phyloP scores from a whole-genome alignment of 202 grass and related monocot genomes.

The Brachypodium distachyon region DNA sequence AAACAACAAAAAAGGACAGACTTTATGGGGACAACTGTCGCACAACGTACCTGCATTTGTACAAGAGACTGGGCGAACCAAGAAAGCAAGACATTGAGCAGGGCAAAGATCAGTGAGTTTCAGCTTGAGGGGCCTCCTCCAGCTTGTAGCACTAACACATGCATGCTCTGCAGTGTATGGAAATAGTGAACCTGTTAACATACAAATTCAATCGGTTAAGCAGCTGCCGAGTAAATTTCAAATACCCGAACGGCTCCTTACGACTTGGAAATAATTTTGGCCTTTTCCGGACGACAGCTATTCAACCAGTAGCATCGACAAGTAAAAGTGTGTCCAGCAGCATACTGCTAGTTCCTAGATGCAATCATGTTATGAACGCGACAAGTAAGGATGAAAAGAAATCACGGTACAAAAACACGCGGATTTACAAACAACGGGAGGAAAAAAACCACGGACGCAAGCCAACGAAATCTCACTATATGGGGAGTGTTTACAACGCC shows the following conservation, averaged over 20 bases:
- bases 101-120: background rate
- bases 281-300: conserved; percentile 1
- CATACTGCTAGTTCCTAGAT: too few relatives aligned
- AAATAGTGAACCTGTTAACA: background rate
- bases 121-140: background rate
- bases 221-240: conserved; percentile 6
- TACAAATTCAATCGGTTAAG: background rate
- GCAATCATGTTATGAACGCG: too few relatives aligned
- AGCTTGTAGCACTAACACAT: conserved; percentile 11
- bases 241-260: background rate
- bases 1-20: background rate
- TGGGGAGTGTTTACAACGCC: too few relatives aligned
- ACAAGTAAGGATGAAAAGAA: too few relatives aligned
- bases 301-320: conserved; percentile 7
- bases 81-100: background rate
- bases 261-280: conserved; percentile 5
- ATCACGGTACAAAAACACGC: too few relatives aligned
- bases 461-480: too few relatives aligned
- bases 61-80: background rate
- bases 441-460: too few relatives aligned
- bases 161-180: background rate
- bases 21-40: conserved; percentile 18
- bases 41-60: conserved; percentile 1
- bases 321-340: conserved; percentile 10
- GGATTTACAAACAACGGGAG: too few relatives aligned